phyloP scores from a whole-genome alignment of 441 rosid species.

The Bruguiera hainesii region DNA sequence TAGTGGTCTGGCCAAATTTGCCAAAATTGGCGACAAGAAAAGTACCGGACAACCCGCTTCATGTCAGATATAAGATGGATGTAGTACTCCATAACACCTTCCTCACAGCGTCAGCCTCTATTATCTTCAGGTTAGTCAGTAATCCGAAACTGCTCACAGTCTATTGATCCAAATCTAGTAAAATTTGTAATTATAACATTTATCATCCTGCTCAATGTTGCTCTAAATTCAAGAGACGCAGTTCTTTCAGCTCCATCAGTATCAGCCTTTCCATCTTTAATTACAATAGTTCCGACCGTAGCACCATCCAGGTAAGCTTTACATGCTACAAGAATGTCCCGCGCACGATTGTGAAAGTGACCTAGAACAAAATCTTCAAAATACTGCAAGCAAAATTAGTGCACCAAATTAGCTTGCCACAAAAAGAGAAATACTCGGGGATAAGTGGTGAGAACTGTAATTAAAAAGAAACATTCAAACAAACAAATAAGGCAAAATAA shows the following conservation, averaged over 20 bases:
- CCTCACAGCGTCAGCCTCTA: constrained; percentile 4
- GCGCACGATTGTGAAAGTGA: constrained; percentile 41
- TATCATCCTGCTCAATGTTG: constrained; percentile 27
- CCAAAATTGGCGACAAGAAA: constrained; percentile 10
- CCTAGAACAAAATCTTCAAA: constrained; percentile 46
- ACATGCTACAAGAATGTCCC: constrained; percentile 46
- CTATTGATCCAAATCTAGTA: constrained; percentile 31
- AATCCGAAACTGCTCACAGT: constrained; percentile 37
- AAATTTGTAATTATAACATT: constrained; percentile 30
- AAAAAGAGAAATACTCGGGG: too few relatives aligned
- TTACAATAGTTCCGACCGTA: constrained; percentile 34
- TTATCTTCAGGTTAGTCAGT: not conserved
- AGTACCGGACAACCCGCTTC: not conserved
- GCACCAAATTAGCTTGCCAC: not conserved
- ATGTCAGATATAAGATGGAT: not conserved
- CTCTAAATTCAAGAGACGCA: constrained; percentile 24
- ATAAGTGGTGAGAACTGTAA: too few relatives aligned
- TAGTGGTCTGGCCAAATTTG: constrained; percentile 12
- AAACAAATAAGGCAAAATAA: too few relatives aligned
- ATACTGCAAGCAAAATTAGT: constrained; percentile 36
- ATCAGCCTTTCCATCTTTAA: constrained; percentile 31
- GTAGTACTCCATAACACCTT: not conserved
- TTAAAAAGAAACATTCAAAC: too few relatives aligned
- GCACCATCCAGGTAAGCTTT: constrained; percentile 44
- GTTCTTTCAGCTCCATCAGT: constrained; percentile 13